These are phyloP conservation scores for Fraxinus americana DNA, from an alignment of 257 asterid species.

Conservation along the genomic window DNA sequence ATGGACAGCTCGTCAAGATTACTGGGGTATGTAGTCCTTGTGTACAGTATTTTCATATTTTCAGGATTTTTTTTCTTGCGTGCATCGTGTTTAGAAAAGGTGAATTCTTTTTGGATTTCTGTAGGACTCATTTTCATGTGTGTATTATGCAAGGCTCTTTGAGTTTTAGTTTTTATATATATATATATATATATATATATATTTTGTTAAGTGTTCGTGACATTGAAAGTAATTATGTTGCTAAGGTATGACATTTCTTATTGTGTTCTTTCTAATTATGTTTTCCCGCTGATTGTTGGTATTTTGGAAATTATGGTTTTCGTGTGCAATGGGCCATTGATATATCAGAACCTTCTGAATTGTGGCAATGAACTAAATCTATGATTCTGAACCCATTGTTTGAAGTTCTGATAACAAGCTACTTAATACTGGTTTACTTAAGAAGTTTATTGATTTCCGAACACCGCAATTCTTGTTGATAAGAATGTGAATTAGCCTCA, in stretches of 20 bases:
- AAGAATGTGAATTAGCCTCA: not conserved
- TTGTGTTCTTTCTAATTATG: not conserved
- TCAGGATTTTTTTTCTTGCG: not conserved
- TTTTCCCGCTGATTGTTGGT: not conserved
- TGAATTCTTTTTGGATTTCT: not conserved
- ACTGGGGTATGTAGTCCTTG: conserved; percentile 38
- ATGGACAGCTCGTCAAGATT: conserved; percentile 49
- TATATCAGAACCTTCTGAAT: not conserved
- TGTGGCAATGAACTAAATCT: not conserved
- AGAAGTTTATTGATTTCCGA: not conserved
- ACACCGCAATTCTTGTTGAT: not conserved
- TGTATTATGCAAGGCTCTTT: not conserved
- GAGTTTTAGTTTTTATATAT: not conserved
- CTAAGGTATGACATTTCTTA: not conserved
- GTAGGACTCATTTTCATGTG: not conserved
- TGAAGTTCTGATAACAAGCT: not conserved
- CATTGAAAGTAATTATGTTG: not conserved
- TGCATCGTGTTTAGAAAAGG: not conserved
- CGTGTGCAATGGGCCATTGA: not conserved
- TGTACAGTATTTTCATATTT: not conserved
- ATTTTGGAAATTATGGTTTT: not conserved
- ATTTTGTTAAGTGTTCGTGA: not conserved
- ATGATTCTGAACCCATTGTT: not conserved
- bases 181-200: too few species aligned
- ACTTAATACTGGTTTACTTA: not conserved